Evolutionary conservation across 2,329 filamentous ascomycete genomes (phyloP), one percentile per base, ranked within the genome.

Genomic region (Sporothrix pallida): DNA sequence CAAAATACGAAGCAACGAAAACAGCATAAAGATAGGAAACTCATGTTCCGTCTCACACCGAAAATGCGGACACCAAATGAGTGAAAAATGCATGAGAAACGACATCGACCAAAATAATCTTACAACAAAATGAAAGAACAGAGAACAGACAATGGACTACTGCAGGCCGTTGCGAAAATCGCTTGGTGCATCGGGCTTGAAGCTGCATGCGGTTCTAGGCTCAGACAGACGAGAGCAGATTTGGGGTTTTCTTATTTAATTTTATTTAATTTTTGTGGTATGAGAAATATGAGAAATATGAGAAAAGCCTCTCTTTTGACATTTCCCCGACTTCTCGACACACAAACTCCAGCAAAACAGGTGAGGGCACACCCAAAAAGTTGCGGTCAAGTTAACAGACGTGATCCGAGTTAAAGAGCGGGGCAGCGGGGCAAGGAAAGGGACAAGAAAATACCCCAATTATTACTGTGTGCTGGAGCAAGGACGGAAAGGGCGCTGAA

Each of bases 351-450:
- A 10, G 54, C 69, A 5, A 62, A 70, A 46, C 52, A 46, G 50
- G 52, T 37, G 50, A 44, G 17, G 17, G 17, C 50, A 46, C 67
- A 70, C 26, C 37, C 37, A 42, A 58, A 50, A 42, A 71, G 54
- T 71, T 71, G 69, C 69, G 69, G 69, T 71, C 69, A 71, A 37
- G 6, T 62, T 71, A 71, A 71, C 69, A 71, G 42, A 37, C 42
- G 17, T 46, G 46, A 54, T 2, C 65, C 23, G 37, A 56, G 15
- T 37, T 9, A 70, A 44, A 70, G 52, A 70, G 68, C 52, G 68
- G 68, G 69, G 69, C 52, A 20, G 69, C n/a, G 65, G 65, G 67
- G 46, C 17, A 5, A 15, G 13, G 7, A 26, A 70, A 9, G 56
- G 17, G 6, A 12, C 4, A 42, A n/a, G 52, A 37, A 7, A 60